Conservation (phyloP, 1,284 basidiomycete genomes). For the Cryptococcus jaspeensis region DNA sequence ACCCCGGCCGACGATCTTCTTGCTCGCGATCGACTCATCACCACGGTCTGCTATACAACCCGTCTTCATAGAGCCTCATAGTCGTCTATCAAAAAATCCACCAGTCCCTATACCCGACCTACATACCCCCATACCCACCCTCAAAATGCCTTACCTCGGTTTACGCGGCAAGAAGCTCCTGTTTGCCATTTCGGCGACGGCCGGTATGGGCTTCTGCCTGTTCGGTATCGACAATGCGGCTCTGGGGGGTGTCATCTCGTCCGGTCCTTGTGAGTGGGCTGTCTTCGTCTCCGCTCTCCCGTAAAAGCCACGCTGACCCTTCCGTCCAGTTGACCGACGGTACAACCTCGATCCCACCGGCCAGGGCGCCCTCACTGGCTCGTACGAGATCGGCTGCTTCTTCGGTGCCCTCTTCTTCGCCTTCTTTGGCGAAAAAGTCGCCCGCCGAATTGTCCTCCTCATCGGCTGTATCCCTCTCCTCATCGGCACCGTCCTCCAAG, state of each 20-base stretch:
- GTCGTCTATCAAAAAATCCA: background rate
- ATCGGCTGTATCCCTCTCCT: slow-evolving; percentile 10
- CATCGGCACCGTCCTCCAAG: slow-evolving; percentile 18
- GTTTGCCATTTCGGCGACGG: slow-evolving; percentile 17
- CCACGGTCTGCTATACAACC: background rate
- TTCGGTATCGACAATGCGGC: slow-evolving; percentile 24
- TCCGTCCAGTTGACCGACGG: background rate
- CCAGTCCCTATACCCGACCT: background rate
- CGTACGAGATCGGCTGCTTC: slow-evolving; percentile 22
- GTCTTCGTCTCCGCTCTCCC: background rate
- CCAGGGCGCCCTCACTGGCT: slow-evolving; percentile 21
- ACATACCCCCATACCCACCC: background rate
- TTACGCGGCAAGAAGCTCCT: slow-evolving; percentile 18
- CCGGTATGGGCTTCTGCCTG: slow-evolving; percentile 18
- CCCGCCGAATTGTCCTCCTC: slow-evolving; percentile 13
- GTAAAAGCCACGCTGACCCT: background rate
- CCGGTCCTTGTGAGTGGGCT: slow-evolving; percentile 54
- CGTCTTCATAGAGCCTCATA: background rate
- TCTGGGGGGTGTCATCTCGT: slow-evolving; percentile 23
- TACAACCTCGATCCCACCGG: slow-evolving; percentile 10
- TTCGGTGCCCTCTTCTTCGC: slow-evolving; percentile 16
- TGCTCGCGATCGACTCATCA: background rate
- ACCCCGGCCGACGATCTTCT: background rate
- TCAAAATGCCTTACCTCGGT: slow-evolving; percentile 18
- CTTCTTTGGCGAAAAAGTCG: slow-evolving; percentile 14